Evolutionary conservation across 805 yeast genomes (phyloP), one percentile per base, ranked within the genome.

Genomic region (Wickerhamomyces queroliae): DNA sequence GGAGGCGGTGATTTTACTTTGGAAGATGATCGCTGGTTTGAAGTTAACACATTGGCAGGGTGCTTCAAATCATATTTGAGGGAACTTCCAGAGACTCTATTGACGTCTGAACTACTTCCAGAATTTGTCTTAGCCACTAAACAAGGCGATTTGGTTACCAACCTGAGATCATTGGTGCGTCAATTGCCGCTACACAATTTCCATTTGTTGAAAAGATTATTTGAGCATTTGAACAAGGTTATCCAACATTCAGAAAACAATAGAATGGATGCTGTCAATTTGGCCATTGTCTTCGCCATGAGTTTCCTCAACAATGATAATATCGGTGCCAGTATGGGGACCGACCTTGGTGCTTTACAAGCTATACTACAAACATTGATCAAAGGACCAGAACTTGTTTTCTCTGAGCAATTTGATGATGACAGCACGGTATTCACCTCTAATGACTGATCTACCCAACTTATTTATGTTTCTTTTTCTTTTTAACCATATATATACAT

Each of bases 231-330:
- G 64, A 69, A 73, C 47, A 72, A 71, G 47, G 81, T 91, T 19
- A 80, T 83, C 39, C 72, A 72, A 42, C 79, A 78, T 53, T 79
- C 81, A 33, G 79, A 74, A 10, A 64, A 63, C 35, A 91, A 91
- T 63, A 80, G 80, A 57, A 91, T 91, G 98, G 86, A 83, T 40
- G 77, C 95, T 3, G 80, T 88, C 2, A 91, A 91, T 56, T 64
- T 91, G 53, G 95, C 96, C 5, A 91, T 95, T 40, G 96, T 91
- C 7, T 83, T 91, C 52, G 71, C 82, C 5, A 78, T 78, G 79
- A 74, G 80, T 59, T 73, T 76, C 48, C 58, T 77, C 47, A 61
- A 66, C 46, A 69, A 65, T 48, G 72, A 65, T 28, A 64, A 62
- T 43, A 48, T 67, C 25, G 68, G 68, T 13, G 52, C 52, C 15